Conservation (phyloP, 139 green algal species). For the Ostreobium quekettii region DNA sequence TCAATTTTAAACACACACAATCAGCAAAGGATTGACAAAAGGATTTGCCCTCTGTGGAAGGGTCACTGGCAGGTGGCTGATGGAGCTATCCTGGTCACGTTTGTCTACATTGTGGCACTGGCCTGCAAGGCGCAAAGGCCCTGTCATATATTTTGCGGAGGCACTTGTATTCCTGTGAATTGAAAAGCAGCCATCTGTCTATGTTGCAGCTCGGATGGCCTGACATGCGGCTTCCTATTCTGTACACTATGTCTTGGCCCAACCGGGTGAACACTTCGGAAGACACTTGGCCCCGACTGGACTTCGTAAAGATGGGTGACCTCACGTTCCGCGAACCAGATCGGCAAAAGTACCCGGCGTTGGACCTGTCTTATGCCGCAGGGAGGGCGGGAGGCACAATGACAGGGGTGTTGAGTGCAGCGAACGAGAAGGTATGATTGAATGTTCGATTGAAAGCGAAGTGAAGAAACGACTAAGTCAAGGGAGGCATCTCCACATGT, state of each 20-base stretch:
- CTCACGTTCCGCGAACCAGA: conserved; percentile 88
- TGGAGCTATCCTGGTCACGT: no score
- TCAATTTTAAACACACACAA: no score
- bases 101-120: no score
- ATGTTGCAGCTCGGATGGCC: conserved; percentile 84
- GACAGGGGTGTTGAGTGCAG: conserved; percentile 92
- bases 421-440: conserved; percentile 93
- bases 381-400: conserved; percentile 92
- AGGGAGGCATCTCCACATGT: no score
- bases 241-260: conserved; percentile 98
- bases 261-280: conserved; percentile 74
- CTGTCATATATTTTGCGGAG: no score
- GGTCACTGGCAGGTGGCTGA: no score
- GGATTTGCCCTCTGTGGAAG: no score
- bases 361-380: conserved; percentile 91
- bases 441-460: no score
- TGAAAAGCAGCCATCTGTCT: not conserved
- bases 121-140: no score
- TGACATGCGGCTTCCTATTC: conserved; percentile 98
- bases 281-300: conserved; percentile 83
- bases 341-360: conserved; percentile 90
- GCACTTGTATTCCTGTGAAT: no score
- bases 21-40: no score
- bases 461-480: no score
- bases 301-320: conserved; percentile 87